Percentiles rank a stretch among this genome's conserved stretches.
phyloP scores from a whole-genome alignment of 2,329 filamentous ascomycete species.

The Lasiodiplodia theobromae region DNA sequence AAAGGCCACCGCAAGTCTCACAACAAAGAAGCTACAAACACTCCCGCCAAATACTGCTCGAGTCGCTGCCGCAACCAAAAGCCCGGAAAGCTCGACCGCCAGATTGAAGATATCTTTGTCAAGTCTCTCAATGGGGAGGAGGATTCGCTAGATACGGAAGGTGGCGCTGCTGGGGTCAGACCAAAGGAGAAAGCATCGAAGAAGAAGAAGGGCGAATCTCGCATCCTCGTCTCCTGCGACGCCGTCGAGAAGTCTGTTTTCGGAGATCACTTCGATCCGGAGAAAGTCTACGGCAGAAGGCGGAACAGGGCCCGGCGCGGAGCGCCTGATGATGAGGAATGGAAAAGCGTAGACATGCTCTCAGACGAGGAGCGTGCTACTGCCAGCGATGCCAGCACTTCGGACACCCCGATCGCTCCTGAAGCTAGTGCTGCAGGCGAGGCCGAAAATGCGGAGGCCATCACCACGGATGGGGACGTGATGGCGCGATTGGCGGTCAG shows the following conservation, averaged over 20 bases:
- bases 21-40: constrained; percentile 39
- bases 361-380: constrained; percentile 36
- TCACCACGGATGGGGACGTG: constrained; percentile 1
- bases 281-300: constrained; percentile 54
- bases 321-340: constrained; percentile 48
- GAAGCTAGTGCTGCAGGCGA: not conserved
- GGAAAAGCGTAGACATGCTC: constrained; percentile 55
- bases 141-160: not conserved
- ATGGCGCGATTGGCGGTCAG: constrained; percentile 35
- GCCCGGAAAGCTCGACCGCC: constrained; percentile 57
- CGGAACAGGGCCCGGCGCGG: constrained; percentile 55
- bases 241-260: constrained; percentile 61
- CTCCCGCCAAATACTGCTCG: constrained; percentile 64
- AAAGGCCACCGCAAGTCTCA: constrained; percentile 41
- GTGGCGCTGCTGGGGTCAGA: constrained; percentile 19
- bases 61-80: constrained; percentile 61
- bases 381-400: constrained; percentile 22
- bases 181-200: constrained; percentile 30
- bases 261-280: constrained; percentile 53
- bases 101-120: constrained; percentile 61
- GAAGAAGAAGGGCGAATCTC: constrained; percentile 58
- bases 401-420: not conserved
- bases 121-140: constrained; percentile 47
- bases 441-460: constrained; percentile 6
- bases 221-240: constrained; percentile 58